Conservation (phyloP, 1,139 yeast species). For the Hansenula sp. region DNA sequence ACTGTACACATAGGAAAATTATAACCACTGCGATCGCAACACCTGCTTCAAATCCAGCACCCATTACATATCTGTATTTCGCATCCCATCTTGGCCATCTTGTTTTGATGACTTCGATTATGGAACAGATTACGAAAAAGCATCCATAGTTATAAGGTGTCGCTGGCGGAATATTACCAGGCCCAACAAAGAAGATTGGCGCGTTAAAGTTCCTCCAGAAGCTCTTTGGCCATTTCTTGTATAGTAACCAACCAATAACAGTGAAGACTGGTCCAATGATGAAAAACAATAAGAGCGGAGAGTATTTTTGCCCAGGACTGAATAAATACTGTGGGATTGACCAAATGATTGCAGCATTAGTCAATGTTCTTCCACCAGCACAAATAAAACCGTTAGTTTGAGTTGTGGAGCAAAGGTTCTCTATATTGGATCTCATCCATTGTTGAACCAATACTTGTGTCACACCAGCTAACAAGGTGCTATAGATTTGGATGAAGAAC, state of each 20-base stretch:
- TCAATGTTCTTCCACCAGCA: conserved; percentile 35
- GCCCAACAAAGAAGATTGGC: conserved; percentile 37
- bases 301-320: conserved; percentile 38
- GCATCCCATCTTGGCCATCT: conserved; percentile 36
- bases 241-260: conserved; percentile 26
- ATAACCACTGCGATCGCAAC: conserved; percentile 49
- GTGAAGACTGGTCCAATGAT: conserved; percentile 34
- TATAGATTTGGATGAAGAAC: conserved; percentile 44
- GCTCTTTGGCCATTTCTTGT: conserved; percentile 32
- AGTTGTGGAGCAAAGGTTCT: conserved; percentile 37
- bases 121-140: conserved; percentile 41
- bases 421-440: conserved; percentile 30
- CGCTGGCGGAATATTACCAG: conserved; percentile 36
- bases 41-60: conserved; percentile 57
- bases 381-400: conserved; percentile 38
- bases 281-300: conserved; percentile 34
- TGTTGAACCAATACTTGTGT: conserved; percentile 35
- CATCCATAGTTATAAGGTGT: conserved; percentile 50
- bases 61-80: conserved; percentile 36
- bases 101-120: conserved; percentile 26
- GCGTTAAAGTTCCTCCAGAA: conserved; percentile 31
- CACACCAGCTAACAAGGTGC: conserved; percentile 35
- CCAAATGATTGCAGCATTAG: conserved; percentile 48
- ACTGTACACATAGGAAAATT: conserved; percentile 19
- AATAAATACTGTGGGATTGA: conserved; percentile 42